Base-by-base conservation (phyloP, 2,329 filamentous ascomycete genomes). In the Aspergillus ibericus region DNA sequence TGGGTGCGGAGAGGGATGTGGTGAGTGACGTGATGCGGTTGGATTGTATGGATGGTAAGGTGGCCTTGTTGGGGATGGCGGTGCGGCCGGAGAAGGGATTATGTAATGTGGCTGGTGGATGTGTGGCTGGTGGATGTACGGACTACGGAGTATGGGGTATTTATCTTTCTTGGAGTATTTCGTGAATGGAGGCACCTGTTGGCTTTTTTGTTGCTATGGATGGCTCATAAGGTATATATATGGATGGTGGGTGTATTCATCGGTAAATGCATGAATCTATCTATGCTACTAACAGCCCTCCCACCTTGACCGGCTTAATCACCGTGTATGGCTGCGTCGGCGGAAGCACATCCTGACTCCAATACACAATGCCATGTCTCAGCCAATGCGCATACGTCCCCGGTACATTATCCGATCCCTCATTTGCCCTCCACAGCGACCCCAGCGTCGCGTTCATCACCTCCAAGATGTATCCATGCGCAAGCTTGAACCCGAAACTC, bases 401-500 rank as follows among this genome's bases (percentile, higher is more conserved):
- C 5, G 44, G 44, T 3, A 55, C 53, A 32, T 27, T 49, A 22
- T 55, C 53, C 29, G 53, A 55, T 9, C 53, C 53, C 0, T 48
- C 42, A 40, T 49, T n/a, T 1, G 49, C 35, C 16, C 44, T 27
- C 53, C 53, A 55, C 53, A 55, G 25, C 15, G 53, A 55, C 4
- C 53, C 53, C 1, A 55, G 44, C 12, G 53, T 55, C 42, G 13
- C 53, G 15, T 18, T 29, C 20, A 18, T 47, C 12, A 55, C 53
- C 29, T 29, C 18, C 35, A 55, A n/a, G 12, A 55, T 55, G 16
- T 47, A 42, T 27, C 53, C 53, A 16, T 55, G 53, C 4, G 53
- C 53, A 4, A 55, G 32, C 34, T 55, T 55, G n/a, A 55, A 55
- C 44, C 44, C 53, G 9, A 55, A 55, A 40, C 53, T 55, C 32